A percentile compares a stretch with the other conserved stretches of the same genome.
Conservation (phyloP, 768 basidiomycete genomes). For the Lentinus tigrinus region DNA sequence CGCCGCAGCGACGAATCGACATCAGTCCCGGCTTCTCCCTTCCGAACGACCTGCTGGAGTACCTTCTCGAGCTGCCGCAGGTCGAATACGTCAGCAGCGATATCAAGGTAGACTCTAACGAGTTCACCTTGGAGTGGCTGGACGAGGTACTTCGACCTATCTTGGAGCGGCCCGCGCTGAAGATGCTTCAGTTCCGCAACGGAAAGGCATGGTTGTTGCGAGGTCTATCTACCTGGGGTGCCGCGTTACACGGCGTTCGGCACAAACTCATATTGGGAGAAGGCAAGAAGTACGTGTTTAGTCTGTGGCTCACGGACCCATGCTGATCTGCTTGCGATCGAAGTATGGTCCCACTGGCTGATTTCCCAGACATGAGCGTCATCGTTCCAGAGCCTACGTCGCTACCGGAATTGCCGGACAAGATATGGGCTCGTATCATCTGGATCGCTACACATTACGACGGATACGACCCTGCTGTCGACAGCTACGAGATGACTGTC, state of each 20-base stretch:
- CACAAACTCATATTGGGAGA: neutral
- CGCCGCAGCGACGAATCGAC: neutral
- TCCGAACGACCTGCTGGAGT: neutral
- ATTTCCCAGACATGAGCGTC: neutral
- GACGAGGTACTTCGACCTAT: neutral
- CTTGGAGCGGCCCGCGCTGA: neutral
- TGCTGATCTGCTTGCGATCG: no score
- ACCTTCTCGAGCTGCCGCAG: neutral
- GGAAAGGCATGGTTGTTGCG: neutral
- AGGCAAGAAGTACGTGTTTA: neutral
- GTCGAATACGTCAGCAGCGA: constrained; percentile 1
- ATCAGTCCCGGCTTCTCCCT: neutral
- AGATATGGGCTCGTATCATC: constrained; percentile 2
- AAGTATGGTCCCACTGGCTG: neutral
- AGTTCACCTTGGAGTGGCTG: neutral
- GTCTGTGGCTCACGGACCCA: neutral
- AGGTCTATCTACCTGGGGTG: neutral
- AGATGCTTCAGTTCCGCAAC: constrained; percentile 1
- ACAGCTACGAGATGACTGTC: neutral
- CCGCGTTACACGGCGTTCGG: neutral
- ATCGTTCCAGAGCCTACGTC: neutral
- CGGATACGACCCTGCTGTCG: neutral
- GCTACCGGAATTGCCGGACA: neutral
- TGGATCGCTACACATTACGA: neutral
- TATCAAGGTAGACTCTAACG: neutral